A percentile compares a stretch with the other conserved stretches of the same genome.
Evolutionary conservation across 176 grass and related monocot genomes (phyloP).

Genomic region (barley (Hordeum vulgare)): MorexV3_pseudomolecules_assembly NC_058519.1:591316353-591316852

Average conservation of each 20-base stretch:
- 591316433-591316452: conserved; percentile 58
- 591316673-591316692: conserved; percentile 70
- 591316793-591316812: neutral
- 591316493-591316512: conserved; percentile 98
- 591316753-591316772: conserved; percentile 90
- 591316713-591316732: conserved; percentile 95
- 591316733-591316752: conserved; percentile 99
- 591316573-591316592: conserved; percentile 96
- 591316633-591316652: neutral
- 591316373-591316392: conserved; percentile 5
- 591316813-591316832: neutral
- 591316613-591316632: conserved; percentile 14
- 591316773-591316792: neutral
- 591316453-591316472: conserved; percentile 95
- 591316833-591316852: neutral
- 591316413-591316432: conserved; percentile 21
- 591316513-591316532: conserved; percentile 93
- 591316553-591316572: conserved; percentile 92
- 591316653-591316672: neutral
- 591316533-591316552: conserved; percentile 97
- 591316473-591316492: conserved; percentile 99
- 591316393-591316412: neutral
- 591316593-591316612: conserved; percentile 92
- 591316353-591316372: conserved; percentile 4
- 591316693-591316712: conserved; percentile 98